phyloP scores from a whole-genome alignment of 129 eudicot species.

The Tanacetum coccineum region DNA sequence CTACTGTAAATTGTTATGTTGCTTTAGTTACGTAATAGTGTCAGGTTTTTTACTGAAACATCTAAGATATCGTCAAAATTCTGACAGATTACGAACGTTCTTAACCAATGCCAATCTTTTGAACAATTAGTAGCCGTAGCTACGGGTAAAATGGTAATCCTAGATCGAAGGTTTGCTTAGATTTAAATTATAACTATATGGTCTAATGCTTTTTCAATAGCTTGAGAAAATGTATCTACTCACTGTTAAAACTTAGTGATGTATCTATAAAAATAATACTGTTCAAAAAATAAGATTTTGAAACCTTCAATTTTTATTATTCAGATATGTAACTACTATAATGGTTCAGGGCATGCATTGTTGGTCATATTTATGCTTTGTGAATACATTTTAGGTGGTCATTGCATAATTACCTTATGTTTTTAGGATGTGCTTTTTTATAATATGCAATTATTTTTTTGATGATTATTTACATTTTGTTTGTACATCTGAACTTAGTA shows the following conservation, averaged over 20 bases:
- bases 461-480: not conserved
- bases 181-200: too few relatives aligned
- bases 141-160: not conserved
- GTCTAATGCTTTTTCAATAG: too few relatives aligned
- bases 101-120: not conserved
- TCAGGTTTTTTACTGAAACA: not conserved
- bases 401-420: not conserved
- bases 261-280: not conserved
- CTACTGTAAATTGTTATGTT: not conserved
- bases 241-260: not conserved
- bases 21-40: not conserved
- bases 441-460: not conserved
- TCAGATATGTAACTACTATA: not conserved
- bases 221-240: too few relatives aligned
- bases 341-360: not conserved
- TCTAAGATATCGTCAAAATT: not conserved
- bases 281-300: not conserved
- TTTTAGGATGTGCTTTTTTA: constrained; percentile 1
- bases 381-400: constrained; percentile 15
- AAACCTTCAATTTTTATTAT: not conserved
- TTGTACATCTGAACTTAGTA: not conserved
- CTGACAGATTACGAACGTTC: not conserved
- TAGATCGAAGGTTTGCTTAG: too few relatives aligned
- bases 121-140: not conserved
- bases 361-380: not conserved